A percentile compares a stretch with the other conserved stretches of the same genome.
phyloP scores from a whole-genome alignment of 768 basidiomycete genomes.

The Boletus sensibilis region DNA sequence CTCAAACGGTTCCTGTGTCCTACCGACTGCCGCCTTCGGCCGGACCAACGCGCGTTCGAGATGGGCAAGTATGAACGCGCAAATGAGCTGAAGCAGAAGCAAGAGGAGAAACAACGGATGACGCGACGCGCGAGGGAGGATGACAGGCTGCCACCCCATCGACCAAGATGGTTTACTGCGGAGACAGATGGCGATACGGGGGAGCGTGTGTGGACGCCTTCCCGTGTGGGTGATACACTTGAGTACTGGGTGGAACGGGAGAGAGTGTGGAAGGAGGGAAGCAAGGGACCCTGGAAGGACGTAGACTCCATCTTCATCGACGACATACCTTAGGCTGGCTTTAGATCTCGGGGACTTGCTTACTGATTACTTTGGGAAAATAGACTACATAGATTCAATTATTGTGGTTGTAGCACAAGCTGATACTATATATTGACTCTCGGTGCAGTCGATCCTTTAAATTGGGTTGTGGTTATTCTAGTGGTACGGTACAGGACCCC shows the following conservation, averaged over 20 bases:
- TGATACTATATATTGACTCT: neutral
- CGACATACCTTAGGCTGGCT: conserved; percentile 34
- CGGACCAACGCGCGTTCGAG: conserved; percentile 95
- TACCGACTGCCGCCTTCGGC: conserved; percentile 89
- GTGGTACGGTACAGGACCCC: too few species aligned
- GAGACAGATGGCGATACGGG: conserved; percentile 86
- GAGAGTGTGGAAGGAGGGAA: conserved; percentile 48
- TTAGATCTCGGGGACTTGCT: neutral
- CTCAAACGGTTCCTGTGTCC: conserved; percentile 74
- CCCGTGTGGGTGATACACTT: conserved; percentile 47
- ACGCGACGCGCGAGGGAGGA: conserved; percentile 75
- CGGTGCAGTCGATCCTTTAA: neutral
- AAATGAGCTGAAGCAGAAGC: conserved; percentile 72
- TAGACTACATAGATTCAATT: conserved; percentile 7
- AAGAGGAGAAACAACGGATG: conserved; percentile 77
- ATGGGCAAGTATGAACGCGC: conserved; percentile 80
- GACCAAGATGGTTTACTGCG: conserved; percentile 84
- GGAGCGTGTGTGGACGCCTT: conserved; percentile 84
- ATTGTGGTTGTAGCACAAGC: neutral
- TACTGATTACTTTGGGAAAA: neutral
- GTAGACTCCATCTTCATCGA: conserved; percentile 85
- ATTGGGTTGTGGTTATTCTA: neutral
- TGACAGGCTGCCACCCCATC: conserved; percentile 67
- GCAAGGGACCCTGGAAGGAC: conserved; percentile 48
- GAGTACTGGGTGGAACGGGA: conserved; percentile 88